Evolutionary conservation across 176 grass and related monocot genomes (phyloP).

Genomic region (Tuctoria greenei): DNA sequence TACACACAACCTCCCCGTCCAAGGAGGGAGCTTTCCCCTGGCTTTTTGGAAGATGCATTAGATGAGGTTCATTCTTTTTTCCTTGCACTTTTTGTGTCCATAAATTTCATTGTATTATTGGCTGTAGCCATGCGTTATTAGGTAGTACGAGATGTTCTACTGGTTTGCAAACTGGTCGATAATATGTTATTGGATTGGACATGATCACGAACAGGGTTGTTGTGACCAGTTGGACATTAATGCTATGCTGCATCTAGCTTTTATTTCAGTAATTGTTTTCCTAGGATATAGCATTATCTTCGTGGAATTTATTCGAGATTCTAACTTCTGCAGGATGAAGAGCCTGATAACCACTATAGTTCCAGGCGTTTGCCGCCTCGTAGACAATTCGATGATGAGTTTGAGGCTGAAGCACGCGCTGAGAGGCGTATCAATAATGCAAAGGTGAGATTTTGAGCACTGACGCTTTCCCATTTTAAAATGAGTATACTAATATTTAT

Average conservation of each 20-base stretch:
- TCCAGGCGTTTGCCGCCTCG: conserved; percentile 53
- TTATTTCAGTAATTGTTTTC: conserved; percentile 7
- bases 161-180: conserved; percentile 2
- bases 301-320: conserved; percentile 7
- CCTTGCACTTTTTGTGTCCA: conserved; percentile 21
- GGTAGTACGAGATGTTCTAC: conserved; percentile 1
- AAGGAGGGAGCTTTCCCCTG: conserved; percentile 73
- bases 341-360: conserved; percentile 70
- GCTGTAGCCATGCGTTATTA: not conserved
- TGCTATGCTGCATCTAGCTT: not conserved
- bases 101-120: conserved; percentile 24
- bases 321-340: conserved; percentile 66
- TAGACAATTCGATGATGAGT: conserved; percentile 70
- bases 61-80: conserved; percentile 65
- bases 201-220: not conserved
- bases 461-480: conserved; percentile 7
- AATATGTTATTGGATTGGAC: conserved; percentile 4
- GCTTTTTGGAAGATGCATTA: conserved; percentile 79
- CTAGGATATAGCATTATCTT: not conserved
- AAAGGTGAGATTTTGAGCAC: conserved; percentile 45
- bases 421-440: conserved; percentile 66
- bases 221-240: not conserved
- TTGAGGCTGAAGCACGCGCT: conserved; percentile 72
- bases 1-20: conserved; percentile 62
- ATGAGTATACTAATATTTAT: conserved; percentile 10